phyloP scores from a whole-genome alignment of 345 rosid species.

The Toxicodendron radicans region DNA sequence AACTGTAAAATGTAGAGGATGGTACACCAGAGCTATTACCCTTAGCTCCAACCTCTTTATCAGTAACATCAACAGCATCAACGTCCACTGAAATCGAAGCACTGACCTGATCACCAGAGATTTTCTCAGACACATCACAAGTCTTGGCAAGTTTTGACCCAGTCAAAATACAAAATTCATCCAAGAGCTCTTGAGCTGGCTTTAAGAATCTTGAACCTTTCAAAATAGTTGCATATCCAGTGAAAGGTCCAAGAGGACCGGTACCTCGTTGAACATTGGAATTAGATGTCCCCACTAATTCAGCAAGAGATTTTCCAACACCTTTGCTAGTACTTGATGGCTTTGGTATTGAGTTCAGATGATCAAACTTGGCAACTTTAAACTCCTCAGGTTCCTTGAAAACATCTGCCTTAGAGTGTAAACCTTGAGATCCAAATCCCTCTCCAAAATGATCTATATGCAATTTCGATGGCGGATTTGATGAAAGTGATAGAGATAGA shows the following conservation, averaged over 20 bases:
- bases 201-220: conserved; percentile 59
- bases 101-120: conserved; percentile 22
- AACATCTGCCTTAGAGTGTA: conserved; percentile 15
- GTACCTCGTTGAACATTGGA: conserved; percentile 24
- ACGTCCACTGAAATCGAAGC: conserved; percentile 21
- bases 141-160: conserved; percentile 18
- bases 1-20: conserved; percentile 25
- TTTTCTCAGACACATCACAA: conserved; percentile 16
- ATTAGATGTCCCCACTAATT: conserved; percentile 28
- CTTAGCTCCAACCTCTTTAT: conserved; percentile 16
- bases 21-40: conserved; percentile 22
- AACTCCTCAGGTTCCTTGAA: conserved; percentile 24
- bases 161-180: conserved; percentile 35
- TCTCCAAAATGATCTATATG: conserved; percentile 24
- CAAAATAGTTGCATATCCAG: conserved; percentile 66
- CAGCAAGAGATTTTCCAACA: conserved; percentile 34
- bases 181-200: conserved; percentile 52
- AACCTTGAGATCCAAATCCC: conserved; percentile 19
- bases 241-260: conserved; percentile 75
- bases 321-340: conserved; percentile 25
- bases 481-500: conserved; percentile 55
- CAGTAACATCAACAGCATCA: conserved; percentile 17
- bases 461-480: conserved; percentile 32
- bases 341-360: conserved; percentile 22
- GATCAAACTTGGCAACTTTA: conserved; percentile 8